Percentiles rank a stretch among this genome's conserved stretches.
These are phyloP conservation scores for Vaccinium darrowii DNA, from an alignment of 148 eudicot genomes.

Conservation along the genomic window DNA sequence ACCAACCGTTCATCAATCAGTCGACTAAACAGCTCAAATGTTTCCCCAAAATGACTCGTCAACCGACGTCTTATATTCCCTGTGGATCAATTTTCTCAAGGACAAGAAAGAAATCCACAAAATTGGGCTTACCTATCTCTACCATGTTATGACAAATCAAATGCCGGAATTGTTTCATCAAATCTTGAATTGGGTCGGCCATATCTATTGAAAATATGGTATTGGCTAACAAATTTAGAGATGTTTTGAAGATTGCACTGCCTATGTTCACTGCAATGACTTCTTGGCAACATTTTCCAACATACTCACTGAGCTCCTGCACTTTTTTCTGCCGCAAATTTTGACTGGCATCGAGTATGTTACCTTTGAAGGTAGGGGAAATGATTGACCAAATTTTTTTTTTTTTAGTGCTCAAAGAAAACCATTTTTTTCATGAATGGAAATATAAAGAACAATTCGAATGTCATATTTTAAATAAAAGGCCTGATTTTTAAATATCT, in stretches of 20 bases:
- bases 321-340: neutral
- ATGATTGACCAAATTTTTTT: too few relatives aligned
- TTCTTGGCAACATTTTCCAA: neutral
- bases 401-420: too few relatives aligned
- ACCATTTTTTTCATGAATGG: too few relatives aligned
- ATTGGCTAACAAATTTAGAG: constrained; percentile 5
- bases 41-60: neutral
- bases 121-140: constrained; percentile 15
- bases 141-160: neutral
- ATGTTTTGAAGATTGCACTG: neutral
- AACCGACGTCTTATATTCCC: constrained; percentile 8
- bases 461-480: too few relatives aligned
- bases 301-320: neutral
- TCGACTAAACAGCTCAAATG: neutral
- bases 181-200: constrained; percentile 3
- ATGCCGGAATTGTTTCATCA: neutral
- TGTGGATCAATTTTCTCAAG: constrained; percentile 25
- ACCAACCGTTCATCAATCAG: constrained; percentile 11
- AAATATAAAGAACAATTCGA: too few relatives aligned
- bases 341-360: neutral
- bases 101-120: constrained; percentile 15
- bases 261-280: constrained; percentile 4
- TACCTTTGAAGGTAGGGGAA: neutral
- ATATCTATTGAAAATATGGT: constrained; percentile 2
- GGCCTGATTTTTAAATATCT: too few relatives aligned